These are phyloP conservation scores for Eurotiales sp. DNA, from an alignment of 2,329 filamentous ascomycete genomes.

Conservation along the genomic window DNA sequence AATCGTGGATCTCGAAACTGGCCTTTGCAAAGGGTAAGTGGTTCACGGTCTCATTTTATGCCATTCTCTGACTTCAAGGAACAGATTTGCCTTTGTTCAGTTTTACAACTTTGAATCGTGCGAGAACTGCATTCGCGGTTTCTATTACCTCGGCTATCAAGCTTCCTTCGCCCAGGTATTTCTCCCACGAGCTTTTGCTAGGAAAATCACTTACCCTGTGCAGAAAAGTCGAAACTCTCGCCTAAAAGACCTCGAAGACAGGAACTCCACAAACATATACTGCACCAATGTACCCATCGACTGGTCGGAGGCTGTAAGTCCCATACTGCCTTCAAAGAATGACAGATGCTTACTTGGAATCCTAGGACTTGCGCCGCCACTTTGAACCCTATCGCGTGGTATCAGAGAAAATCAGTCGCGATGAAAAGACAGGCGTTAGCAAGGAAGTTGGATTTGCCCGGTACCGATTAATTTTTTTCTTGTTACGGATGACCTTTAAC, in stretches of 20 bases:
- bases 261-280: conserved; percentile 88
- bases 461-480: too few species aligned
- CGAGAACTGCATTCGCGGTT: conserved; percentile 92
- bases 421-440: conserved; percentile 79
- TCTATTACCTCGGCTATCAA: conserved; percentile 92
- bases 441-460: conserved; percentile 96
- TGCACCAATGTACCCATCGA: conserved; percentile 93
- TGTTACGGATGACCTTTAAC: conserved; percentile 8
- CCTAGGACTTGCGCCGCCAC: conserved; percentile 68
- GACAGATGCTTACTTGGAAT: not conserved
- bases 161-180: conserved; percentile 90
- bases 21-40: conserved; percentile 89
- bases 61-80: conserved; percentile 21
- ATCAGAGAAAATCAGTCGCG: conserved; percentile 92
- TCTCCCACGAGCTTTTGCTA: conserved; percentile 20
- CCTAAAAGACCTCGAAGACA: conserved; percentile 92
- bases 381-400: conserved; percentile 61
- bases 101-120: conserved; percentile 84
- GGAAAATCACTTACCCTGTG: not conserved
- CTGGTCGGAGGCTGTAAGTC: conserved; percentile 78
- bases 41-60: conserved; percentile 5
- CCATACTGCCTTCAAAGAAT: not conserved
- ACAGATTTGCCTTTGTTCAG: conserved; percentile 94
- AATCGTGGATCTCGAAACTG: conserved; percentile 91
- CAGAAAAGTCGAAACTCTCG: conserved; percentile 98